phyloP scores from a whole-genome alignment of 108 stramenopile species.

The Cyclotella cryptica region DNA sequence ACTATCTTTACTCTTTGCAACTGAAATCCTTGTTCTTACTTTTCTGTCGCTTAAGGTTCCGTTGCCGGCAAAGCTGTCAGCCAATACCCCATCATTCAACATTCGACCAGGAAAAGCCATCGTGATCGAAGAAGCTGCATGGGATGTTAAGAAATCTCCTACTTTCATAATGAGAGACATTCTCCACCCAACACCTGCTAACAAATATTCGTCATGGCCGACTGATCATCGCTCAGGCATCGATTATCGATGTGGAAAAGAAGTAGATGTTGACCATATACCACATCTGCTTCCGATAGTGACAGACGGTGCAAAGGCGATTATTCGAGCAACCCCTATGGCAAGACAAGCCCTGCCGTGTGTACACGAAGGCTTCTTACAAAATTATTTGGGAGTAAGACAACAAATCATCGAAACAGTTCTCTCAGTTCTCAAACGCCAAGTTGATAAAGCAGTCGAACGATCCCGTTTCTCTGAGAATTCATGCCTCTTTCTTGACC shows the following conservation, averaged over 20 bases:
- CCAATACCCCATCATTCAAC: slow-evolving; percentile 58
- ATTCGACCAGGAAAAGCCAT: slow-evolving; percentile 53
- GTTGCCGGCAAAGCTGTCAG: slow-evolving; percentile 67
- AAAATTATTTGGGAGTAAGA: slow-evolving; percentile 71
- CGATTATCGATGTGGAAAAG: neutral
- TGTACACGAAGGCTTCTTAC: slow-evolving; percentile 84
- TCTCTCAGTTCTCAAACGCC: slow-evolving; percentile 66
- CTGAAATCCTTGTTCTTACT: neutral
- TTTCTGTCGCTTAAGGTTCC: slow-evolving; percentile 51
- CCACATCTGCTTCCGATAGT: slow-evolving; percentile 40
- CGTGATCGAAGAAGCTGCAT: slow-evolving; percentile 38
- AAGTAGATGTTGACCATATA: slow-evolving; percentile 21
- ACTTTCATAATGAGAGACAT: slow-evolving; percentile 43
- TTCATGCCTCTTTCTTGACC: slow-evolving; percentile 18
- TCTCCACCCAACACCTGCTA: slow-evolving; percentile 19
- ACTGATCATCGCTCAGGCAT: slow-evolving; percentile 10
- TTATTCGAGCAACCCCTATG: slow-evolving; percentile 70
- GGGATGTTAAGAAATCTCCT: slow-evolving; percentile 46
- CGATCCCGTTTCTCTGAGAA: slow-evolving; percentile 30
- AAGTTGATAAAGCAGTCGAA: slow-evolving; percentile 64
- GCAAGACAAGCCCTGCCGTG: slow-evolving; percentile 72
- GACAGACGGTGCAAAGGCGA: slow-evolving; percentile 59
- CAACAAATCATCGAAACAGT: slow-evolving; percentile 63
- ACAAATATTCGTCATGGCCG: slow-evolving; percentile 43
- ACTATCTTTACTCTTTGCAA: neutral